Base-by-base conservation (phyloP, 768 basidiomycete genomes). In the Ephemerocybe angulata region DNA sequence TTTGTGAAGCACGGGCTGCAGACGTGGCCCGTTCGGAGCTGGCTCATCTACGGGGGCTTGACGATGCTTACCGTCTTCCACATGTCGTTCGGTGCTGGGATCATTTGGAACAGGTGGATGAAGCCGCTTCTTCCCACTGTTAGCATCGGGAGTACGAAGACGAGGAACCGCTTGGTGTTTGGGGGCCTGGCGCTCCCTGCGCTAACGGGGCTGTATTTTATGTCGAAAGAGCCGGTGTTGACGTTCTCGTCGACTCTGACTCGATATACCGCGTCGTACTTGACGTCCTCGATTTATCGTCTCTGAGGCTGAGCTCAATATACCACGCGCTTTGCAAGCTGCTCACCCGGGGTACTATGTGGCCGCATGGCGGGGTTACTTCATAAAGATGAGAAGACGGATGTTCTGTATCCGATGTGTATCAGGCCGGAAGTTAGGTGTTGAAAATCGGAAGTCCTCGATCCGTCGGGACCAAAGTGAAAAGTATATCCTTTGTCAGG, bases 1-100 rank as follows among this genome's bases (percentile, higher is more conserved):
- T 93, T 86, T 65, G 88, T 93, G 54, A 92, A 93, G 65, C 76
- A 80, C 4, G 88, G 82, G 2, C 67, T 93, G 35, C 73, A 75
- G 15, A 70, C 55, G 17, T 90, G 84, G 80, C 88, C 89, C 0
- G 68, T 72, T 64, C 73, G 80, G 35, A 86, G 79, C 62, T 84
- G 79, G 79, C 53, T 81, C 2, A 66, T 86, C 41, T 93, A 94
- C 61, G 66, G 74, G 1, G 84, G 80, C 0, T 77, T 94, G 10
- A 77, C 88, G 0, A 69, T 70, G 1, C 74, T 78, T 22, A 79
- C 81, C 0, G 72, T 77, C 0, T 62, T 86, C 46, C 93, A 94
- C 64, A 73, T 79, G 3, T 75, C 76, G 3, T 85, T 90, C 56
- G 92, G 91, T 0, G 60, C 71, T 42, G 69, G 71, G 4, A 58